Evolutionary conservation across 2,329 filamentous ascomycete species (phyloP).

Genomic region (Cladophialophora yegresii): DNA sequence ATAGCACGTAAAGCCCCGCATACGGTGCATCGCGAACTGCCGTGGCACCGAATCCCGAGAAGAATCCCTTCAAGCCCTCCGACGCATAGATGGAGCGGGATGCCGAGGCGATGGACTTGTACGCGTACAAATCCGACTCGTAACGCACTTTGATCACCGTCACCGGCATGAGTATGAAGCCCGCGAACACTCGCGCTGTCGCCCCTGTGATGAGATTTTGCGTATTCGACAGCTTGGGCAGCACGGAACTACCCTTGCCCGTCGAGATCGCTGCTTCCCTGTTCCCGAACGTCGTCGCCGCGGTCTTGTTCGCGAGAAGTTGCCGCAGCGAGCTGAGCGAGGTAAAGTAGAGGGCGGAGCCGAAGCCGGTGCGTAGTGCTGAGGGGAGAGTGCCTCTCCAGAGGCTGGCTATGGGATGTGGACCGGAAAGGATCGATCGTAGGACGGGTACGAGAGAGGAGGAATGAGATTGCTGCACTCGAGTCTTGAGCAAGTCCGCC

Average conservation of each 20-base stretch:
- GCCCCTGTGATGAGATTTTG: constrained; percentile 86
- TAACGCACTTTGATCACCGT: constrained; percentile 97
- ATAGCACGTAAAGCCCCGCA: constrained; percentile 88
- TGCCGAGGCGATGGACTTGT: constrained; percentile 73
- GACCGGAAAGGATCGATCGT: constrained; percentile 66
- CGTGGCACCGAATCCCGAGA: constrained; percentile 90
- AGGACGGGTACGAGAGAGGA: constrained; percentile 70
- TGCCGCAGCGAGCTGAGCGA: constrained; percentile 82
- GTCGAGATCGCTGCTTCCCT: constrained; percentile 13
- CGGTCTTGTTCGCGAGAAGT: constrained; percentile 46
- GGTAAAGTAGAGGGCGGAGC: constrained; percentile 92
- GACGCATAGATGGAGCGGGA: constrained; percentile 70
- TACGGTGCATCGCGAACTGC: constrained; percentile 94
- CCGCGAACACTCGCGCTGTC: constrained; percentile 78
- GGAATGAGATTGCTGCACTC: constrained; percentile 81
- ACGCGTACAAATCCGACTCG: constrained; percentile 83
- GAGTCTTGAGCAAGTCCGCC: constrained; percentile 93
- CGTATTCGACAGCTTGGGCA: constrained; percentile 79
- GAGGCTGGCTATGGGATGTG: constrained; percentile 69
- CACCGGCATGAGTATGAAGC: constrained; percentile 90
- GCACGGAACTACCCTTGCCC: constrained; percentile 54
- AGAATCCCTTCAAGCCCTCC: constrained; percentile 81
- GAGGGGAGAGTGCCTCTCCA: constrained; percentile 94
- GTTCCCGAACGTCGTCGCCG: constrained; percentile 41
- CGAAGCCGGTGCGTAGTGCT: constrained; percentile 88